These are phyloP conservation scores for Pseudopyricularia javanii DNA, from an alignment of 2,329 filamentous ascomycete species.

Conservation along the genomic window DNA sequence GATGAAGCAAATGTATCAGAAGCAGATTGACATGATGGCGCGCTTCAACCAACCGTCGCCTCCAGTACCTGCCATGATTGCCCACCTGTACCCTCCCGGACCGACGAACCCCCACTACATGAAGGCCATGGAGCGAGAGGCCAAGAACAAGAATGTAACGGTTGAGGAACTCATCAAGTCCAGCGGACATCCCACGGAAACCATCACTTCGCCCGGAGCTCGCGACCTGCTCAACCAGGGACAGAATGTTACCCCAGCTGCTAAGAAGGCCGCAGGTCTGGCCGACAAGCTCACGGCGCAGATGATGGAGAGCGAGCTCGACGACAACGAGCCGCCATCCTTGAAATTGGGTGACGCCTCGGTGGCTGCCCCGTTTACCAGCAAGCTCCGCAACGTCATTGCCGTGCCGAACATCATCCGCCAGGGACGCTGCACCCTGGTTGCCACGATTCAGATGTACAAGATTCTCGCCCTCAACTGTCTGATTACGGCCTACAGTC, in stretches of 20 bases:
- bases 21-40: slow-evolving; percentile 83
- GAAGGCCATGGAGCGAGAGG: slow-evolving; percentile 81
- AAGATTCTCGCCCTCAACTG: slow-evolving; percentile 98
- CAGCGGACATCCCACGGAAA: slow-evolving; percentile 43
- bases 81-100: slow-evolving; percentile 86
- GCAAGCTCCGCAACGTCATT: slow-evolving; percentile 91
- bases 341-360: slow-evolving; percentile 97
- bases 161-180: slow-evolving; percentile 43
- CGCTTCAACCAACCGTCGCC: slow-evolving; percentile 88
- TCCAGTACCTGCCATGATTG: slow-evolving; percentile 85
- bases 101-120: slow-evolving; percentile 87
- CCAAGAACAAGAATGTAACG: slow-evolving; percentile 61
- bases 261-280: slow-evolving; percentile 60
- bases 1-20: slow-evolving; percentile 98
- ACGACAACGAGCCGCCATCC: slow-evolving; percentile 81
- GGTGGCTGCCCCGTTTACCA: slow-evolving; percentile 93
- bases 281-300: slow-evolving; percentile 76
- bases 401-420: slow-evolving; percentile 97
- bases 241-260: slow-evolving; percentile 19
- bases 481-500: slow-evolving; percentile 91
- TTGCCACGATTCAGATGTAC: slow-evolving; percentile 99
- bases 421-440: slow-evolving; percentile 91
- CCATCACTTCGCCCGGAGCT: slow-evolving; percentile 54
- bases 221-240: slow-evolving; percentile 43
- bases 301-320: slow-evolving; percentile 84